Evolutionary conservation across 768 basidiomycete genomes (phyloP), one percentile per base, ranked within the genome.

Genomic region (Exsudoporus frostii): DNA sequence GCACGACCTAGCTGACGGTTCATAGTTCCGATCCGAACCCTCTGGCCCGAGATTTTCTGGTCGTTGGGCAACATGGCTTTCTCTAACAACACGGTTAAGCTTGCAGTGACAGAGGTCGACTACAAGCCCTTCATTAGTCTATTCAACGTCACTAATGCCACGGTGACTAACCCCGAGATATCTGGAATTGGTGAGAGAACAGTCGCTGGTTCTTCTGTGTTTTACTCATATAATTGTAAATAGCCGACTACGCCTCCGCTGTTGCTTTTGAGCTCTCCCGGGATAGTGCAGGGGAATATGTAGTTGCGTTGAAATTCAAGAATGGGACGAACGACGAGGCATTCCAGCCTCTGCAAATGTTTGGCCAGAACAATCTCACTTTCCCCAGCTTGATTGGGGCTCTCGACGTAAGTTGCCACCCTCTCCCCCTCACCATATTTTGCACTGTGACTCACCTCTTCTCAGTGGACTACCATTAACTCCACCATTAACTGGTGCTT

Each of bases 121-220:
- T 93, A 93, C 75, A 91, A 93, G 71, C 85, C 91, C 11, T 90
- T 94, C 77, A 85, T 93, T 64, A 90, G 88, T 32, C 72, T 94
- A 66, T 88, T 95, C 78, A 82, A 83, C 57, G 82, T 88, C 66
- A 85, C 88, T 17, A 88, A 87, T 48, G 75, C 85, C 52, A 68
- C 75, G 36, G 68, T 79, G 50, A 74, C 79, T 15, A 74, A 81
- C 63, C 86, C 86, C 1, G 79, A 86, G 53, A 67, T 85, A 53
- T 67, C 73, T 48, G 88, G 80, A 43, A 81, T 90, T 53, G 82
- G 87, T 89, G 60, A 65, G 86, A 29, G 76, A 29, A 25, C 13
- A 2, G 19, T 36, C 10, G 33, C 22, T 33, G 5, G 3, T 33
- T 33, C n/a, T 13, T 44, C 19, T 47, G 11, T 8, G 20, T 36